phyloP scores from a whole-genome alignment of 148 eudicot species.

The Chenopodium formosanum region DNA sequence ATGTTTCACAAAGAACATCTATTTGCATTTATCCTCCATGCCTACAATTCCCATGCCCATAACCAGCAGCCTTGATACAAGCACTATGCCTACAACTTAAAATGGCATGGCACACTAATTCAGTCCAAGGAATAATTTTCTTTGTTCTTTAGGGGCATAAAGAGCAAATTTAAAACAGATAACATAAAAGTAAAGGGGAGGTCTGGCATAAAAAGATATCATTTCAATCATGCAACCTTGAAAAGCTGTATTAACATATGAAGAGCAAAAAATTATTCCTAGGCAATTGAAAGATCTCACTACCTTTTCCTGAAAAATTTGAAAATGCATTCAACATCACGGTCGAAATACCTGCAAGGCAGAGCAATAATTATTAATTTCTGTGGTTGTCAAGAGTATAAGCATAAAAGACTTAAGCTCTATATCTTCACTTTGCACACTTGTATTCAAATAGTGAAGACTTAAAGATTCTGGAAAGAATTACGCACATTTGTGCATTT shows the following conservation, averaged over 20 bases:
- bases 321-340: constrained; percentile 94
- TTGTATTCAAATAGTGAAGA: background rate
- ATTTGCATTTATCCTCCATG: too few relatives aligned
- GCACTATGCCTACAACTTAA: too few relatives aligned
- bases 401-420: background rate
- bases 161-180: background rate
- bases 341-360: constrained; percentile 80
- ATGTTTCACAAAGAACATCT: too few relatives aligned
- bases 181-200: background rate
- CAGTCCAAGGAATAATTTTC: background rate
- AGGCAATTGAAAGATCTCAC: background rate
- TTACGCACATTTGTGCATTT: constrained; percentile 82
- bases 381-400: too few relatives aligned
- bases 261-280: background rate
- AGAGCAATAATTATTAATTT: background rate
- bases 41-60: background rate
- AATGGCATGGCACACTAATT: background rate
- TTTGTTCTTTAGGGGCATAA: background rate
- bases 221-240: background rate
- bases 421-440: background rate
- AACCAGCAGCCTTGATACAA: background rate
- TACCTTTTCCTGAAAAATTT: constrained; percentile 87
- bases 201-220: background rate
- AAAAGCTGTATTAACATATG: background rate
- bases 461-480: background rate